A percentile compares a stretch with the other conserved stretches of the same genome.
These are phyloP conservation scores for Fusarium devonianum DNA, from an alignment of 2,329 filamentous ascomycete genomes.

Conservation along the genomic window DNA sequence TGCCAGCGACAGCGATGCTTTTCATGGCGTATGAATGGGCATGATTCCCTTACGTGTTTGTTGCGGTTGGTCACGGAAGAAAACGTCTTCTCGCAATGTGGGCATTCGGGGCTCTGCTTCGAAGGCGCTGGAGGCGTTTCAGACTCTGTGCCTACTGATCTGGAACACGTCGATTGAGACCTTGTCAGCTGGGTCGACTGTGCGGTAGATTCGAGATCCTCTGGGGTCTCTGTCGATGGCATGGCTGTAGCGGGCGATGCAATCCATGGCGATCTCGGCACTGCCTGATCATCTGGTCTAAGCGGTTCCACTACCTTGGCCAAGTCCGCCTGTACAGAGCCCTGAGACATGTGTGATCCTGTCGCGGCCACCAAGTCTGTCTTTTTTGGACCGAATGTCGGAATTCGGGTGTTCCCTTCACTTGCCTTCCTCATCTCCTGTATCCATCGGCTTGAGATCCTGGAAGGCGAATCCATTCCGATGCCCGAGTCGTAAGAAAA, in stretches of 20 bases:
- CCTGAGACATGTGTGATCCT: background rate
- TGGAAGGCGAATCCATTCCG: constrained; percentile 17
- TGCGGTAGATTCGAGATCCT: background rate
- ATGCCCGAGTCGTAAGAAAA: constrained; percentile 34
- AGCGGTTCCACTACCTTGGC: background rate
- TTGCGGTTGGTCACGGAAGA: constrained; percentile 44
- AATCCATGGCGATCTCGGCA: background rate
- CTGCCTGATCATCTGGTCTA: background rate
- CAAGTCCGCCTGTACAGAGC: background rate
- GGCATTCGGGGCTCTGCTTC: constrained; percentile 28
- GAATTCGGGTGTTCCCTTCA: constrained; percentile 11
- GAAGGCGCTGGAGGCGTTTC: constrained; percentile 15
- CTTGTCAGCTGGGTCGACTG: background rate
- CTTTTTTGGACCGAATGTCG: background rate
- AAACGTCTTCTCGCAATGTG: constrained; percentile 41
- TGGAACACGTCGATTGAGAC: too few relatives aligned
- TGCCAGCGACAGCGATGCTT: constrained; percentile 39
- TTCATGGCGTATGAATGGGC: constrained; percentile 27
- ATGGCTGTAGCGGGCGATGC: too few relatives aligned
- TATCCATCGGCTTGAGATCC: constrained; percentile 22
- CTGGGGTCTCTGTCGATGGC: background rate
- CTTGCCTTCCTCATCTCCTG: constrained; percentile 22
- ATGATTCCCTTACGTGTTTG: constrained; percentile 44
- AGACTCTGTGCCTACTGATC: constrained; percentile 16
- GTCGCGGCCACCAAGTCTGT: background rate